A percentile compares a stretch with the other conserved stretches of the same genome.
phyloP scores from a whole-genome alignment of 2,329 filamentous ascomycete species.

The Calonectria hawksworthii region DNA sequence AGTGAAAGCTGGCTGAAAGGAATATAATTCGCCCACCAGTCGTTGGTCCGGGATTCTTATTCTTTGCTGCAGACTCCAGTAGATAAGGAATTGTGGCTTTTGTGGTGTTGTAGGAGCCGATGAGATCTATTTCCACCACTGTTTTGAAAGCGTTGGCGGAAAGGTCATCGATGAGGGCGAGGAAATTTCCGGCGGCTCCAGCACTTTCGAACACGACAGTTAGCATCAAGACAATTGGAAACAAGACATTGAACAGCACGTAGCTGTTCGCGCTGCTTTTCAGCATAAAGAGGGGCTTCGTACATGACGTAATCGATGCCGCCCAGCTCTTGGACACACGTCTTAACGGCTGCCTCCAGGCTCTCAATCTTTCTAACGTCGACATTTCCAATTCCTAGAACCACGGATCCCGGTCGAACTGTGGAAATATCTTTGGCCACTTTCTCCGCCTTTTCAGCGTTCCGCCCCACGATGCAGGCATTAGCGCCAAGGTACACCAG shows the following conservation, averaged over 20 bases:
- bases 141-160: constrained; percentile 22
- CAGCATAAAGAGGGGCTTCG: not conserved
- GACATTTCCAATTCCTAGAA: constrained; percentile 13
- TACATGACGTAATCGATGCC: constrained; percentile 24
- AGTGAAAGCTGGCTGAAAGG: constrained; percentile 23
- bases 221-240: not conserved
- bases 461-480: constrained; percentile 24
- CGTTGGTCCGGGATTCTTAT: not conserved
- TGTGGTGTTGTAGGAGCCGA: constrained; percentile 17
- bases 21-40: constrained; percentile 18
- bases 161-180: not conserved
- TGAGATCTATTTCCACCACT: constrained; percentile 23
- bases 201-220: not conserved
- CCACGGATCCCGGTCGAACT: not conserved
- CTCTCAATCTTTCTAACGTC: constrained; percentile 14
- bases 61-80: not conserved
- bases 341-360: constrained; percentile 2
- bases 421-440: constrained; percentile 11
- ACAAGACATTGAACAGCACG: not conserved
- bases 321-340: constrained; percentile 9
- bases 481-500: constrained; percentile 20
- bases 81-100: constrained; percentile 11
- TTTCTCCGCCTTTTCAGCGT: constrained; percentile 7
- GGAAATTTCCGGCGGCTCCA: constrained; percentile 24
- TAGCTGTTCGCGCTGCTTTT: not conserved